Evolutionary conservation across 441 rosid species (phyloP), one percentile per base, ranked within the genome.

Genomic region (Erodium texanum): DNA sequence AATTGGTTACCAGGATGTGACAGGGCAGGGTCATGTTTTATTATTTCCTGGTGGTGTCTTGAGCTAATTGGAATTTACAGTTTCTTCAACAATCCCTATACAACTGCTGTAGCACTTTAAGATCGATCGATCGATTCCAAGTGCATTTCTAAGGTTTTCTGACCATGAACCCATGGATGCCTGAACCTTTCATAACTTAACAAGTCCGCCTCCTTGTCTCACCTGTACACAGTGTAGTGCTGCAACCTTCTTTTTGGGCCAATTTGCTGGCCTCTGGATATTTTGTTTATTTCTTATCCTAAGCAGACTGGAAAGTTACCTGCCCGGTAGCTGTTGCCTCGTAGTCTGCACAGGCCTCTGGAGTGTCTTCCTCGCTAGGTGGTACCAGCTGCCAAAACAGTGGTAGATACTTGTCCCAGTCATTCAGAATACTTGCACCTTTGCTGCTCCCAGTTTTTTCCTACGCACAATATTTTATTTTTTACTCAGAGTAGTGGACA

Each of bases 301-400:
- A 89, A 2, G 97, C 94, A 65, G 98, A 94, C 71, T 83, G 98
- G 29, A 92, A 75, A 0, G 87, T 83, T 77, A 87, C 94, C 80
- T 86, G 79, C 3, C 84, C 98, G 15, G 93, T 67, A 64, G 84
- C 74, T 64, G 93, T 82, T 72, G 81, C 81, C 79, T 83, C 85
- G 67, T 89, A 94, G 38, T 80, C 84, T 6, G 94, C 87, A 75
- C 86, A 86, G 67, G 98, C 98, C 86, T 94, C 99, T 0, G 98
- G 99, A 27, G 97, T 92, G 85, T 94, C 99, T 82, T 94, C 99
- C 80, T 94, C 99, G 7, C 98, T 92, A 5, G 99, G 99, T n/a
- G 99, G 99, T 74, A 94, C 99, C 27, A 94, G 74, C 80, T 94
- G 97, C 99, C 99, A 86, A 80, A 94, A 92, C 65, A 85, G 88